Conservation (phyloP, 116 monocot genomes). For the Cymodocea nodosa region DNA sequence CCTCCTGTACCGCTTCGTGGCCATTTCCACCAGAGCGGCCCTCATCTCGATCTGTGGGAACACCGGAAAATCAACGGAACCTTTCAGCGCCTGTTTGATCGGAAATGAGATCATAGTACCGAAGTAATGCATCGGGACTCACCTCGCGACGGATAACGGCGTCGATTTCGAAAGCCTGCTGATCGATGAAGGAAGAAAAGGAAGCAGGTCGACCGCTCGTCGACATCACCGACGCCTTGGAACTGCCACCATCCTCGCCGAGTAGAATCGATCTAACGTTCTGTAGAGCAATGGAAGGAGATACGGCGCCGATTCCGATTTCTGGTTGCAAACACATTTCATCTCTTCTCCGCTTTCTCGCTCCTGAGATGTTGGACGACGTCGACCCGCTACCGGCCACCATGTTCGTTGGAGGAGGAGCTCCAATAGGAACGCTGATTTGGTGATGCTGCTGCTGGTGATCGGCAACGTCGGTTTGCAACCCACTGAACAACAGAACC, state of each 20-base stretch:
- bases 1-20: constrained; percentile 18
- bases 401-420: neutral
- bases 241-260: constrained; percentile 6
- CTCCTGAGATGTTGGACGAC: no score
- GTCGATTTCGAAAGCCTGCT: constrained; percentile 35
- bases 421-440: neutral
- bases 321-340: neutral
- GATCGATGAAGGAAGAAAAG: constrained; percentile 11
- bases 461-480: neutral
- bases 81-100: neutral
- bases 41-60: constrained; percentile 29
- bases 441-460: neutral
- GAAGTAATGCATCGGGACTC: no score
- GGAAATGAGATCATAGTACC: no score
- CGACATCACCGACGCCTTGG: constrained; percentile 10
- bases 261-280: neutral
- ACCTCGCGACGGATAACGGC: constrained; percentile 36
- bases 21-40: constrained; percentile 15
- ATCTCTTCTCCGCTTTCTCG: neutral
- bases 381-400: neutral
- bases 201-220: neutral
- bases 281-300: neutral
- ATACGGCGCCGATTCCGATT: neutral
- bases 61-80: neutral
- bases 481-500: neutral